A percentile compares a stretch with the other conserved stretches of the same genome.
phyloP scores from a whole-genome alignment of 139 green algal genomes.

The Ostreobium quekettii region DNA sequence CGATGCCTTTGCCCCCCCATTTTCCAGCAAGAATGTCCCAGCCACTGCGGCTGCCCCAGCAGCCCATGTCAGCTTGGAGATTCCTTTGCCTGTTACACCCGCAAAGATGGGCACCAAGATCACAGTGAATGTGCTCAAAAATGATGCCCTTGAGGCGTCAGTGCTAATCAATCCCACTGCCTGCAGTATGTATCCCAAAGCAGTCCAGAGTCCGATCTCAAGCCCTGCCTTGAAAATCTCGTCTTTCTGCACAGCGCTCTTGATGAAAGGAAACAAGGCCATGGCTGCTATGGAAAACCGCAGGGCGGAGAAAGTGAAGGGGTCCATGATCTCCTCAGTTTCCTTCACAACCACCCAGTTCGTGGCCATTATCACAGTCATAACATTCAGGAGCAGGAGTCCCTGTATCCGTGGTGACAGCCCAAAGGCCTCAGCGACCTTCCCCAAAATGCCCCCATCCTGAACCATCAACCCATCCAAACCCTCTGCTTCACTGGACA shows the following conservation, averaged over 20 bases:
- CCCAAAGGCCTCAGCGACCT: too few relatives aligned
- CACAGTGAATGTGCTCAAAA: slow-evolving; percentile 77
- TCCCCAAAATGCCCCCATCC: too few relatives aligned
- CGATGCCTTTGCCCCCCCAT: neutral
- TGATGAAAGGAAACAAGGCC: slow-evolving; percentile 26
- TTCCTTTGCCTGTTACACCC: slow-evolving; percentile 43
- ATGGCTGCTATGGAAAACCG: slow-evolving; percentile 29
- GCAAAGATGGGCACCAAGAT: slow-evolving; percentile 68
- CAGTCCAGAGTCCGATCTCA: slow-evolving; percentile 27
- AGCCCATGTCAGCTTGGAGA: slow-evolving; percentile 52
- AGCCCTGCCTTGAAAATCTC: slow-evolving; percentile 22
- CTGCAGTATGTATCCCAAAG: slow-evolving; percentile 46
- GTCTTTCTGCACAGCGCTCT: neutral
- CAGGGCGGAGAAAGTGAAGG: slow-evolving; percentile 24
- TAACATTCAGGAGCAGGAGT: slow-evolving; percentile 25
- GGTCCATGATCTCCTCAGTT: slow-evolving; percentile 6
- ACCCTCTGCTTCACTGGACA: too few relatives aligned
- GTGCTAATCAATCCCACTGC: slow-evolving; percentile 48
- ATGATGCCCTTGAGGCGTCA: slow-evolving; percentile 55
- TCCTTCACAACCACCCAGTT: slow-evolving; percentile 18
- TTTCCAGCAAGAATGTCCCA: slow-evolving; percentile 36
- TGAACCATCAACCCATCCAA: too few relatives aligned
- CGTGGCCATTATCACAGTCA: slow-evolving; percentile 28
- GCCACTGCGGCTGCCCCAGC: slow-evolving; percentile 43
- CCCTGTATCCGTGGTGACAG: slow-evolving; percentile 3